These are phyloP conservation scores for Eucalyptus melliodora DNA, from an alignment of 345 rosid genomes.

Conservation along the genomic window DNA sequence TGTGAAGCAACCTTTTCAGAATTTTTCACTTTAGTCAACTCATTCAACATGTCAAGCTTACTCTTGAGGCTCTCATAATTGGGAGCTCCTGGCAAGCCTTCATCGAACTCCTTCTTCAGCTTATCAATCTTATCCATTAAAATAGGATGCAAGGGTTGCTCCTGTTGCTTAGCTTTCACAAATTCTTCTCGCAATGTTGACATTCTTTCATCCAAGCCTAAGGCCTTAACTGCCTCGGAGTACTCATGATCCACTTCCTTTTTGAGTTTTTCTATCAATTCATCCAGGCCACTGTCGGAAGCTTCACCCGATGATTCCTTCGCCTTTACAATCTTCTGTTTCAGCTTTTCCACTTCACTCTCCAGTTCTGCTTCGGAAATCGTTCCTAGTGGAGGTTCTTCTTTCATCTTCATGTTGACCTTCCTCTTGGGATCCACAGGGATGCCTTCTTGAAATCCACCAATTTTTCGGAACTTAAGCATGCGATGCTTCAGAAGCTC, in stretches of 20 bases:
- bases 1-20: slow-evolving; percentile 14
- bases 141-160: slow-evolving; percentile 48
- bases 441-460: slow-evolving; percentile 57
- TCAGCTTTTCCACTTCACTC: slow-evolving; percentile 58
- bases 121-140: slow-evolving; percentile 47
- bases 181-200: slow-evolving; percentile 34
- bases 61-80: slow-evolving; percentile 46
- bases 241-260: slow-evolving; percentile 68
- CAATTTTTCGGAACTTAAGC: slow-evolving; percentile 80
- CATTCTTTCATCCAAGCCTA: slow-evolving; percentile 48
- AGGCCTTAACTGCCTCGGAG: slow-evolving; percentile 44
- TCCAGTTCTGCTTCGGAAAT: slow-evolving; percentile 38
- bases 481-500: slow-evolving; percentile 58
- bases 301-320: slow-evolving; percentile 44
- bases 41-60: slow-evolving; percentile 67
- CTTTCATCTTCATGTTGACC: slow-evolving; percentile 71
- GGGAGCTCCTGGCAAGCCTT: slow-evolving; percentile 41
- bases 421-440: slow-evolving; percentile 54
- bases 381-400: slow-evolving; percentile 14
- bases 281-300: slow-evolving; percentile 36
- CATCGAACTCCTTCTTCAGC: slow-evolving; percentile 53
- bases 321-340: slow-evolving; percentile 51
- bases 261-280: slow-evolving; percentile 58
- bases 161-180: slow-evolving; percentile 30
- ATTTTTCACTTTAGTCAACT: slow-evolving; percentile 48